Conservation (phyloP, 2,329 filamentous ascomycete genomes). For the Aspergillus fructus region DNA sequence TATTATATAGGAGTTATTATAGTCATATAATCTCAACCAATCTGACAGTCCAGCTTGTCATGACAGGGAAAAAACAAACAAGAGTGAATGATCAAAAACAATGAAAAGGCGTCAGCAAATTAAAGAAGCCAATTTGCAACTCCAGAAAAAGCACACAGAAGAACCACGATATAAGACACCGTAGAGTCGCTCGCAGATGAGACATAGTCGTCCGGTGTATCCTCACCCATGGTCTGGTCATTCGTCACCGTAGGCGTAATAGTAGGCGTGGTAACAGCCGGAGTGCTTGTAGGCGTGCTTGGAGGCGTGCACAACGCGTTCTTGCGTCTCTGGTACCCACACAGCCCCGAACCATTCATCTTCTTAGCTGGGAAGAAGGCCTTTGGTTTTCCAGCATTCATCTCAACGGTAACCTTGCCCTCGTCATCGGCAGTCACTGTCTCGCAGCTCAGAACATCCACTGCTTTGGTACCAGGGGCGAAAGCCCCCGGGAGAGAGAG, state of each 20-base stretch:
- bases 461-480: conserved; percentile 22
- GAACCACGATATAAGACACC: neutral
- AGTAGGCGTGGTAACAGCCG: too few relatives aligned
- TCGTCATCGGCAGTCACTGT: conserved; percentile 20
- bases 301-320: neutral
- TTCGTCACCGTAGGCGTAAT: neutral
- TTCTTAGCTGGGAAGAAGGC: conserved; percentile 27
- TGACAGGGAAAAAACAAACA: neutral
- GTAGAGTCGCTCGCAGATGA: neutral
- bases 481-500: conserved; percentile 28
- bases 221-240: neutral
- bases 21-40: neutral
- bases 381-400: conserved; percentile 28
- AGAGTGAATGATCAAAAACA: conserved; percentile 7
- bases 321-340: conserved; percentile 16
- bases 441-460: conserved; percentile 27
- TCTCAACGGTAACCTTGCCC: conserved; percentile 22
- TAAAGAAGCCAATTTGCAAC: neutral
- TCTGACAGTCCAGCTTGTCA: neutral
- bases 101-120: neutral
- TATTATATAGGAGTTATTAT: conserved; percentile 1
- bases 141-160: neutral
- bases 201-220: neutral
- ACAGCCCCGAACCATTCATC: conserved; percentile 28
- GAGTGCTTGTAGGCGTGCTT: neutral